A percentile compares a stretch with the other conserved stretches of the same genome.
Conservation (phyloP, 805 yeast genomes). For the Lachancea mirantina region DNA sequence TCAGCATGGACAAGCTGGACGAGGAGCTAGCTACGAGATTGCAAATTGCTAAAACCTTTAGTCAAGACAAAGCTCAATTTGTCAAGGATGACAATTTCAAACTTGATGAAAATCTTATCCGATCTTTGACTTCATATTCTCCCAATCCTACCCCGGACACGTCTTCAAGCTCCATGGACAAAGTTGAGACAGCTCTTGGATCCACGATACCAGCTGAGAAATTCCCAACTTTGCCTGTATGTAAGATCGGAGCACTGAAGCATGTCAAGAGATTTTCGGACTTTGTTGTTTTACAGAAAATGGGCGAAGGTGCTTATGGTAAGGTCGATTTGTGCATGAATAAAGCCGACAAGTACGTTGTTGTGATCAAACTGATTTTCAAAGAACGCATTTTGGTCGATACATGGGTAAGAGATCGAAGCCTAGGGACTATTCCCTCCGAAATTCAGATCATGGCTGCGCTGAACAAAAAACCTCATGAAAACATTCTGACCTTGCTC, state of each 20-base stretch:
- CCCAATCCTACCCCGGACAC: conserved; percentile 1
- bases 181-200: conserved; percentile 4
- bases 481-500: conserved; percentile 73
- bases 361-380: conserved; percentile 82
- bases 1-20: conserved; percentile 3
- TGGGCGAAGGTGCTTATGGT: conserved; percentile 98
- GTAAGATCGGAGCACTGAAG: conserved; percentile 55
- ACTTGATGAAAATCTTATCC: conserved; percentile 27
- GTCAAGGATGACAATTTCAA: conserved; percentile 31
- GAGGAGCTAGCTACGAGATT: conserved; percentile 21
- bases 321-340: conserved; percentile 77
- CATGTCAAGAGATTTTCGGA: conserved; percentile 67
- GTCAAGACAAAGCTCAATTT: conserved; percentile 28
- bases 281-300: conserved; percentile 59
- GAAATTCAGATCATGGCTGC: conserved; percentile 90
- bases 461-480: conserved; percentile 72
- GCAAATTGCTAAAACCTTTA: conserved; percentile 25
- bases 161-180: conserved; percentile 7
- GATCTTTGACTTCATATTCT: conserved; percentile 24
- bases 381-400: conserved; percentile 91
- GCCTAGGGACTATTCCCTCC: conserved; percentile 89
- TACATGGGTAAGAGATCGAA: conserved; percentile 93
- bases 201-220: conserved; percentile 11
- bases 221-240: conserved; percentile 17
- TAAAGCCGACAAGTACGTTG: conserved; percentile 53